A percentile compares a stretch with the other conserved stretches of the same genome.
These are phyloP conservation scores for Rubia tinctorum DNA, from an alignment of 305 asterid species.

Conservation along the genomic window DNA sequence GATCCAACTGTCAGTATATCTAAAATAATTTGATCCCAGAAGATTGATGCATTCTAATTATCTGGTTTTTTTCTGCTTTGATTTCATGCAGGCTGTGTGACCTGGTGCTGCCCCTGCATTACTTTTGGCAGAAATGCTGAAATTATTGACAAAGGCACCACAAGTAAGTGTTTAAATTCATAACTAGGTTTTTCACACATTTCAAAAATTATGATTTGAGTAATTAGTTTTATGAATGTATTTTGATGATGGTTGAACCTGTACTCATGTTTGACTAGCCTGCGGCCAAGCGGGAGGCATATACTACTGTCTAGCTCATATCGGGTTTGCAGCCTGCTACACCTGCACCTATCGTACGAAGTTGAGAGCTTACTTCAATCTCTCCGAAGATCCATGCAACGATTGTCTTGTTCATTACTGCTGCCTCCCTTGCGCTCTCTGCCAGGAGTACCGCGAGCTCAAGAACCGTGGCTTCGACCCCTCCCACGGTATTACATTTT, in stretches of 20 bases:
- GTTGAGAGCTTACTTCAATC: slow-evolving; percentile 28
- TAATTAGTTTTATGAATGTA: too few relatives aligned
- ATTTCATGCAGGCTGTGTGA: slow-evolving; percentile 23
- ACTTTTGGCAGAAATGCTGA: slow-evolving; percentile 33
- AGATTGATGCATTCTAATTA: neutral
- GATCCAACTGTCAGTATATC: slow-evolving; percentile 23
- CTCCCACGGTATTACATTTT: slow-evolving; percentile 8
- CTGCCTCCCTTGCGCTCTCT: slow-evolving; percentile 26
- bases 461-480: slow-evolving; percentile 29
- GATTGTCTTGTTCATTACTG: slow-evolving; percentile 28
- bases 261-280: slow-evolving; percentile 5
- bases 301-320: slow-evolving; percentile 18
- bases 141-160: slow-evolving; percentile 27
- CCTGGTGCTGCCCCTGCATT: slow-evolving; percentile 34
- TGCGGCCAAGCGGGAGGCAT: slow-evolving; percentile 27
- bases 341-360: slow-evolving; percentile 32
- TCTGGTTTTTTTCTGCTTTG: neutral
- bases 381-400: slow-evolving; percentile 25
- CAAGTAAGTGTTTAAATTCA: slow-evolving; percentile 16
- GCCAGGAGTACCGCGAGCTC: slow-evolving; percentile 34
- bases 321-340: slow-evolving; percentile 24
- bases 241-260: too few relatives aligned
- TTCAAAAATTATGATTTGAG: too few relatives aligned
- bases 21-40: neutral
- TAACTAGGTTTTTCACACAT: too few relatives aligned